Conservation (phyloP, 1,284 basidiomycete species). For the Cryptococcus sp. region DNA sequence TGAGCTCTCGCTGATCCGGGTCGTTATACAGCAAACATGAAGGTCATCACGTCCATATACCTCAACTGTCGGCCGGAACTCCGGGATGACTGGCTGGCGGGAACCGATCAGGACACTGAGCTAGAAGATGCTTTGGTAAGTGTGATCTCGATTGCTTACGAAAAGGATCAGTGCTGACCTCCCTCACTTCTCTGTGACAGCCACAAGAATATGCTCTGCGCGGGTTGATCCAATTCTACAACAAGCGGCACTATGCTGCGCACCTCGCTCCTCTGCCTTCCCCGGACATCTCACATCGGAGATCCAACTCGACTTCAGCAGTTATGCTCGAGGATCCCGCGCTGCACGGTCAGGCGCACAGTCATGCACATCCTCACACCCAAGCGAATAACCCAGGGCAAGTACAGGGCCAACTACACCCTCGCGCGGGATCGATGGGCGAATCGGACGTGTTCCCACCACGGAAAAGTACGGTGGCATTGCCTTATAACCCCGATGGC, state of each 20-base stretch:
- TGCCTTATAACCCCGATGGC: slow-evolving; percentile 56
- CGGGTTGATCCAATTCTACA: slow-evolving; percentile 86
- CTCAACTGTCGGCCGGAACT: slow-evolving; percentile 94
- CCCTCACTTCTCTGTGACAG: slow-evolving; percentile 53
- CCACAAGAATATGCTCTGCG: slow-evolving; percentile 96
- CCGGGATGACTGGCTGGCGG: slow-evolving; percentile 95
- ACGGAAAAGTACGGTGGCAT: slow-evolving; percentile 38
- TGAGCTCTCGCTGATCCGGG: slow-evolving; percentile 1
- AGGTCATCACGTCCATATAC: slow-evolving; percentile 98
- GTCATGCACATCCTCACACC: slow-evolving; percentile 13
- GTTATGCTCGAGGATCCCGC: slow-evolving; percentile 34
- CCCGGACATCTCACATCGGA: slow-evolving; percentile 26
- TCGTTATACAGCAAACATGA: slow-evolving; percentile 81
- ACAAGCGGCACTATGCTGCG: slow-evolving; percentile 47
- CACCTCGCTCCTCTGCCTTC: slow-evolving; percentile 24
- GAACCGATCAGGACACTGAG: slow-evolving; percentile 87
- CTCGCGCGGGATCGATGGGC: slow-evolving; percentile 10
- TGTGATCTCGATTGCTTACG: background rate
- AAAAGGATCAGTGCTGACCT: background rate
- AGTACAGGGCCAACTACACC: slow-evolving; percentile 1
- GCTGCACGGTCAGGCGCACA: background rate
- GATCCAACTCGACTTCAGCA: slow-evolving; percentile 33
- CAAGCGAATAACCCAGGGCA: slow-evolving; percentile 20
- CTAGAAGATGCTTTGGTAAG: slow-evolving; percentile 59
- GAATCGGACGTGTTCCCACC: slow-evolving; percentile 59